Evolutionary conservation across 2,329 filamentous ascomycete genomes (phyloP), one percentile per base, ranked within the genome.

Genomic region (Cladosporium oxysporum): DNA sequence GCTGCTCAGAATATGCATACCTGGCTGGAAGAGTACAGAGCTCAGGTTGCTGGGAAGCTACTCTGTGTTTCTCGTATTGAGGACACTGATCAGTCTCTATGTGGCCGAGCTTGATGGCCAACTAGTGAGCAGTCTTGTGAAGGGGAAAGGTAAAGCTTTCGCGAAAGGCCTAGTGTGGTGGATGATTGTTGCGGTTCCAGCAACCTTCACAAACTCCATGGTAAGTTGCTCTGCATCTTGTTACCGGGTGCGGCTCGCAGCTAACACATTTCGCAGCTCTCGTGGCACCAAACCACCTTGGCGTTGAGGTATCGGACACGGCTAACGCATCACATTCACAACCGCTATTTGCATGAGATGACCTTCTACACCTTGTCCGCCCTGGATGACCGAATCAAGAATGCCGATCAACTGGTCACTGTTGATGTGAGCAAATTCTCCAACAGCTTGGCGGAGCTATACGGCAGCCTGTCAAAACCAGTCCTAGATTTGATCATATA

Each of bases 131-230:
- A 93, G 88, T 69, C 82, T 99, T 65, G 93, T 99, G 55, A 90
- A 93, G 78, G 95, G 95, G 1, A 95, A 90, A 71, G 95, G 94
- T 18, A 91, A 88, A 78, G 93, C 96, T 70, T 99, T 99, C 71
- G 76, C 98, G 72, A 88, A 89, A 71, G 89, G 92, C 0, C 88
- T 99, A 72, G 87, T 96, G 6, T 97, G 94, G 93, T 99, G 95
- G 95, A 99, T 99, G 95, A 78, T 94, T 64, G 95, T 99, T 70
- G 94, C 95, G 29, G 85, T 99, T 18, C 95, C 95, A 11, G 95
- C 95, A 1, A 98, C 95, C 0, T 97, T 98, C 77, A 99, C 95
- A 49, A 99, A 99, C 79, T 97, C 93, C 0, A 99, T 99, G 95
- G 91, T 95, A 79, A 78, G 87, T 77, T 64, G 49, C 11, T 47